Conservation (phyloP, 257 asterid genomes). For the Lavandula angustifolia region DNA sequence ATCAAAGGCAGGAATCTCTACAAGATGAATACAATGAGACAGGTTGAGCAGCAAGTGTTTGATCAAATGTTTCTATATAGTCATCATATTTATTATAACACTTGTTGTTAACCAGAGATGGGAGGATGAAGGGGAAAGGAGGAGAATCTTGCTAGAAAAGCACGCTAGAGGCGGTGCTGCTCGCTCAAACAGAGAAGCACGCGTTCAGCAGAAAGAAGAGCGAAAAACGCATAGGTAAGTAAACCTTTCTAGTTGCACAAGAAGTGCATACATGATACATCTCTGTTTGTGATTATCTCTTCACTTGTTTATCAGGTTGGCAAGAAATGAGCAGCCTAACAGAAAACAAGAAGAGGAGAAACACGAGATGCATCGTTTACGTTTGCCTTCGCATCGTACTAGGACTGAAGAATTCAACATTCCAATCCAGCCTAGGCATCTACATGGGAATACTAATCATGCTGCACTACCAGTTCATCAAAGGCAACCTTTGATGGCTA, state of each 20-base stretch:
- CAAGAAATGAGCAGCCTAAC: slow-evolving; percentile 23
- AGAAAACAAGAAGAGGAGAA: slow-evolving; percentile 27
- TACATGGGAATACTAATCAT: background rate
- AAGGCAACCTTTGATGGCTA: slow-evolving; percentile 45
- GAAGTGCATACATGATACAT: background rate
- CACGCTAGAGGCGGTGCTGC: slow-evolving; percentile 84
- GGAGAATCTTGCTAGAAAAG: slow-evolving; percentile 62
- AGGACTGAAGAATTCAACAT: slow-evolving; percentile 1
- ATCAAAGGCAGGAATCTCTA: slow-evolving; percentile 94
- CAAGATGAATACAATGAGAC: slow-evolving; percentile 75
- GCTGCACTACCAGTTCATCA: slow-evolving; percentile 29
- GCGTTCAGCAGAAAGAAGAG: slow-evolving; percentile 53
- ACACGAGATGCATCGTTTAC: slow-evolving; percentile 16
- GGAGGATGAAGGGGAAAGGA: slow-evolving; percentile 76
- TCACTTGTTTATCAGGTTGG: slow-evolving; percentile 33
- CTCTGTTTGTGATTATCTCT: background rate
- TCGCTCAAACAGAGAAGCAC: slow-evolving; percentile 65
- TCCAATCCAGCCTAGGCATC: slow-evolving; percentile 6
- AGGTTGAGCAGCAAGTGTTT: slow-evolving; percentile 47
- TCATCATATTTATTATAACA: background rate
- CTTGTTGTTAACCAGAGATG: slow-evolving; percentile 48
- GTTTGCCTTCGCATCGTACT: background rate
- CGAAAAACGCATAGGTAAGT: slow-evolving; percentile 49
- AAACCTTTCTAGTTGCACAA: slow-evolving; percentile 7
- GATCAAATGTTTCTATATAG: slow-evolving; percentile 1